A percentile compares a stretch with the other conserved stretches of the same genome.
Evolutionary conservation across 163 green algal genomes (phyloP).

Genomic region (Scenedesmus sp.): DNA sequence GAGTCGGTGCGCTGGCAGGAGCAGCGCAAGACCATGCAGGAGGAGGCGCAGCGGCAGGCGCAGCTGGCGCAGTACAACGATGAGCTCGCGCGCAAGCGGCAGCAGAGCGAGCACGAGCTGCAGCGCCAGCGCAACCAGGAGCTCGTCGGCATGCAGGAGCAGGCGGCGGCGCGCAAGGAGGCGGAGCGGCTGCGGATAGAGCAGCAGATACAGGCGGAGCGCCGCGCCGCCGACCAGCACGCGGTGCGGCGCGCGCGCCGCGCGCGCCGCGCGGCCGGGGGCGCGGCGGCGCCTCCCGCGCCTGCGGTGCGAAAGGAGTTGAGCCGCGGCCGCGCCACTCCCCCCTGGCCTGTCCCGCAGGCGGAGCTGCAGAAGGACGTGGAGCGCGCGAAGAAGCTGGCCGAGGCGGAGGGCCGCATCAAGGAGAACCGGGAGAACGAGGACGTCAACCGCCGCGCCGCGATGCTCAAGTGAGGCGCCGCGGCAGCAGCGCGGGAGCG

Average conservation of each 20-base stretch:
- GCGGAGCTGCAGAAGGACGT: slow-evolving; percentile 92
- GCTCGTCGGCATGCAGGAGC: slow-evolving; percentile 89
- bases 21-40: slow-evolving; percentile 86
- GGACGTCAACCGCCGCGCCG: slow-evolving; percentile 90
- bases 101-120: slow-evolving; percentile 89
- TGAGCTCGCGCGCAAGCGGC: slow-evolving; percentile 81
- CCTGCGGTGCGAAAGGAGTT: too few species aligned
- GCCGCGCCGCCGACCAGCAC: slow-evolving; percentile 87
- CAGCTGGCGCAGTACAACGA: slow-evolving; percentile 94
- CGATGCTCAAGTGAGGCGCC: slow-evolving; percentile 56
- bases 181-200: slow-evolving; percentile 80
- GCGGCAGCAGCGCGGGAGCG: not conserved
- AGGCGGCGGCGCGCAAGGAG: slow-evolving; percentile 79
- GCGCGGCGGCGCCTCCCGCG: not conserved
- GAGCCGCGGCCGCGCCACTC: too few species aligned
- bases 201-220: slow-evolving; percentile 94
- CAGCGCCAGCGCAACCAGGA: slow-evolving; percentile 89
- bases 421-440: slow-evolving; percentile 92
- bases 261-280: not conserved
- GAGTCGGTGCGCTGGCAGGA: slow-evolving; percentile 95
- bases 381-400: slow-evolving; percentile 86
- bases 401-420: slow-evolving; percentile 94
- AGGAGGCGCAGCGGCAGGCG: slow-evolving; percentile 91
- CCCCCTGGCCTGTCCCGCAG: slow-evolving; percentile 43
- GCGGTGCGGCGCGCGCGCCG: slow-evolving; percentile 56